Evolutionary conservation across 2,329 filamentous ascomycete genomes (phyloP).

Genomic region (Neopestalotiopsis rosae): DNA sequence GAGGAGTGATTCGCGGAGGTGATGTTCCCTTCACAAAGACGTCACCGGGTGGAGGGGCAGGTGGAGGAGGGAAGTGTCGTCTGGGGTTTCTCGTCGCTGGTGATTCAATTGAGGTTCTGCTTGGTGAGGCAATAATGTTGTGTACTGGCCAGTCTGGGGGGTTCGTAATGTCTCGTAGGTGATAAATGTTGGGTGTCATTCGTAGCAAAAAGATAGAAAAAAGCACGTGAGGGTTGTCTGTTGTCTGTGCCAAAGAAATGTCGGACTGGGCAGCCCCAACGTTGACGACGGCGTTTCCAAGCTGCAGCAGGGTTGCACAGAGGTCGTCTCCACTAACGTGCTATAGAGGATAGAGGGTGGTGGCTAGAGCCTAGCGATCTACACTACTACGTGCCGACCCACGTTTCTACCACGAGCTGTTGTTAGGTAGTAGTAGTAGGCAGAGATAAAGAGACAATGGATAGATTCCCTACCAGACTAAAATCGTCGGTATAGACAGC

Average conservation of each 20-base stretch:
- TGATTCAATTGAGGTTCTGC: background rate
- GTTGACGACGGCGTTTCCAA: background rate
- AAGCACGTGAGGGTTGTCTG: background rate
- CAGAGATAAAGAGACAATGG: no score
- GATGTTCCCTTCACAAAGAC: background rate
- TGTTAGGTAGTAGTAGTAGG: background rate
- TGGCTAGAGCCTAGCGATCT: background rate
- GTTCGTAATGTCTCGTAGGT: background rate
- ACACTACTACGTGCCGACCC: background rate
- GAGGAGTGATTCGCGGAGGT: constrained; percentile 1
- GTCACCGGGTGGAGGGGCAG: background rate
- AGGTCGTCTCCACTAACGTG: constrained; percentile 7
- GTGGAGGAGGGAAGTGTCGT: background rate
- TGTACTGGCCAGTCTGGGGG: background rate
- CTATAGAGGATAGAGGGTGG: background rate
- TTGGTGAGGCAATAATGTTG: background rate
- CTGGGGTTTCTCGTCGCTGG: background rate
- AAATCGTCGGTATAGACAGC: no score
- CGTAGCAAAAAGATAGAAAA: background rate
- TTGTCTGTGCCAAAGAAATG: constrained; percentile 1
- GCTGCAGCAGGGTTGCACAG: background rate
- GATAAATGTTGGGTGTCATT: background rate
- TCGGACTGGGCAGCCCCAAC: background rate
- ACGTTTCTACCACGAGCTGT: background rate
- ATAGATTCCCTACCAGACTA: no score